phyloP scores from a whole-genome alignment of 148 eudicot genomes.

The Chenopodium quinoa region DNA sequence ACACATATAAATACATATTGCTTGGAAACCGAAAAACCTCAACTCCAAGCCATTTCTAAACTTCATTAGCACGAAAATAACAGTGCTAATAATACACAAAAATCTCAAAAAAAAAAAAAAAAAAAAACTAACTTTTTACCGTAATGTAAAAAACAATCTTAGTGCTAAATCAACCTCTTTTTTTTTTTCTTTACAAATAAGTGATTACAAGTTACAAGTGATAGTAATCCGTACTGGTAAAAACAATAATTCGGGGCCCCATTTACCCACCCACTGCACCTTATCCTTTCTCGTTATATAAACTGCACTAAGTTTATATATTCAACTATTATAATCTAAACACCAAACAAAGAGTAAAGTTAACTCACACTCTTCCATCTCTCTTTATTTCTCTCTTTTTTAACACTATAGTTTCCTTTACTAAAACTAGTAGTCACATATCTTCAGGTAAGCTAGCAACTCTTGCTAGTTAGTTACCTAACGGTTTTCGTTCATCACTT shows the following conservation, averaged over 20 bases:
- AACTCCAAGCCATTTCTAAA: too few species aligned
- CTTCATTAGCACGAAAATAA: too few species aligned
- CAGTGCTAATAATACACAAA: too few species aligned
- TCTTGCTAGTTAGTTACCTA: slow-evolving; percentile 6
- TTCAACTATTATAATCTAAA: background rate
- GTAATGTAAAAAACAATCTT: background rate
- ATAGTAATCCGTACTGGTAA: background rate
- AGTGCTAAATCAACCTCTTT: background rate
- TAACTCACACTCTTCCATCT: background rate
- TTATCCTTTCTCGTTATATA: slow-evolving; percentile 14
- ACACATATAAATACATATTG: too few species aligned
- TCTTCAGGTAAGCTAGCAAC: background rate
- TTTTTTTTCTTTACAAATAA: too few species aligned
- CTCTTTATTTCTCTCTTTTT: background rate
- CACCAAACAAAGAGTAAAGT: slow-evolving; percentile 17
- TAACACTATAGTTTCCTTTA: too few species aligned
- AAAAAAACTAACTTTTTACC: background rate
- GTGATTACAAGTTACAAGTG: too few species aligned
- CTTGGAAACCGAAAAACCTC: too few species aligned
- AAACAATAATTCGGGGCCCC: slow-evolving; percentile 14
- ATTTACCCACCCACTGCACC: slow-evolving; percentile 15
- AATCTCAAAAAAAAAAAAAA: too few species aligned
- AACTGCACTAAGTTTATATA: slow-evolving; percentile 6
- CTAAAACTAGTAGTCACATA: background rate
- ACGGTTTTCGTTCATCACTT: background rate